phyloP scores from a whole-genome alignment of 2,329 filamentous ascomycete species.

The Fusarium scirpi region DNA sequence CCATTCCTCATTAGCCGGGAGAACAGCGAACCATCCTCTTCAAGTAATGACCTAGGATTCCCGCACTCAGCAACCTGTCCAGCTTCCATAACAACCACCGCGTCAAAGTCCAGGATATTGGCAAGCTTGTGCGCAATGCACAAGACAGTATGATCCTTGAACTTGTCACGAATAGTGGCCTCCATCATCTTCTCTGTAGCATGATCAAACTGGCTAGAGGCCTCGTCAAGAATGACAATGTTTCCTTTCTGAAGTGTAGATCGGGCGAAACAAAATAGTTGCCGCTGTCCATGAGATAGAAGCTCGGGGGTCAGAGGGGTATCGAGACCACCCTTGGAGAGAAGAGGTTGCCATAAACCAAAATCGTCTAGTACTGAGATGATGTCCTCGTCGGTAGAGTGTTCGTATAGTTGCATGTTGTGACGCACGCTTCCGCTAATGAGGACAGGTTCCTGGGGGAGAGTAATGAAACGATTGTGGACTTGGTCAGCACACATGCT shows the following conservation, averaged over 20 bases:
- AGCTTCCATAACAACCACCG: neutral
- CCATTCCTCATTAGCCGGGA: too few relatives aligned
- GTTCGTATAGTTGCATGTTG: neutral
- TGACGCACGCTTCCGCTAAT: neutral
- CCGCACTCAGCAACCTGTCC: neutral
- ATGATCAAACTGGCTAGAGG: neutral
- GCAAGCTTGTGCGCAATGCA: conserved; percentile 3
- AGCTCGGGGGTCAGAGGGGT: neutral
- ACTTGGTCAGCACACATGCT: neutral
- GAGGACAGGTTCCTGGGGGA: neutral
- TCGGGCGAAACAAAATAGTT: neutral
- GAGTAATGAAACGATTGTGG: neutral
- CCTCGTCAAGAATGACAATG: neutral
- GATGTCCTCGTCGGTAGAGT: neutral
- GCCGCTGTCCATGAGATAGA: neutral
- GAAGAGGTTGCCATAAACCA: neutral
- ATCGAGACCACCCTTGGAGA: neutral
- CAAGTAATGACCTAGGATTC: neutral
- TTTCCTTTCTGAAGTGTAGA: neutral
- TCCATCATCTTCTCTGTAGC: neutral
- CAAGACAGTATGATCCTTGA: neutral
- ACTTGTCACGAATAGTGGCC: neutral
- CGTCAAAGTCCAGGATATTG: neutral
- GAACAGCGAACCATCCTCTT: too few relatives aligned
- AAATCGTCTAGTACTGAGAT: neutral